Percentiles rank a stretch among this genome's conserved stretches.
phyloP scores from a whole-genome alignment of 2,329 filamentous ascomycete genomes.

The Neofusicoccum kwambonambiense region DNA sequence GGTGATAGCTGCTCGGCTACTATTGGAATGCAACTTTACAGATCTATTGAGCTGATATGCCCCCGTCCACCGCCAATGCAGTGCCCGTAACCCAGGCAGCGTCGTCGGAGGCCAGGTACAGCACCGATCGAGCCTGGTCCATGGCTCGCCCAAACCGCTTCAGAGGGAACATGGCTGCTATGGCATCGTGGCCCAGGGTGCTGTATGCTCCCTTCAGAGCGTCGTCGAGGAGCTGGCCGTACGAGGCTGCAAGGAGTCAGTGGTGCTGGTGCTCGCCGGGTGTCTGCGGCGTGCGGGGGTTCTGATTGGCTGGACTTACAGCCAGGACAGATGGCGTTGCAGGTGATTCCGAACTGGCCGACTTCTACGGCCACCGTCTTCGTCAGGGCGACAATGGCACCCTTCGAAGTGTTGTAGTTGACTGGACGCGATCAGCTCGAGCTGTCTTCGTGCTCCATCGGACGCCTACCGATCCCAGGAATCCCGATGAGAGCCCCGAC shows the following conservation, averaged over 20 bases:
- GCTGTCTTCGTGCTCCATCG: background rate
- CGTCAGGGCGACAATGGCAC: constrained; percentile 47
- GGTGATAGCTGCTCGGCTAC: too few species aligned
- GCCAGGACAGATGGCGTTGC: constrained; percentile 45
- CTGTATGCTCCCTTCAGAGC: background rate
- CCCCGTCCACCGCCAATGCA: constrained; percentile 42
- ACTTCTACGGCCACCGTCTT: constrained; percentile 46
- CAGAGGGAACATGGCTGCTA: background rate
- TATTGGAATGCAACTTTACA: too few species aligned
- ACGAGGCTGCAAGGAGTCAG: background rate
- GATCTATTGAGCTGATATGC: constrained; percentile 19
- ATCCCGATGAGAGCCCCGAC: constrained; percentile 34
- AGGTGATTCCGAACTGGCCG: constrained; percentile 40
- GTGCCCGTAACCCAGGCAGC: constrained; percentile 44
- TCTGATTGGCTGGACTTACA: constrained; percentile 30
- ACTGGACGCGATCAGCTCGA: constrained; percentile 22
- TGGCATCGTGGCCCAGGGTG: background rate
- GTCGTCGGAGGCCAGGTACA: constrained; percentile 46
- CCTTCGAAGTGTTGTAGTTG: constrained; percentile 49
- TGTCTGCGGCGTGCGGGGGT: background rate
- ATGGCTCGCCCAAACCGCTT: constrained; percentile 10
- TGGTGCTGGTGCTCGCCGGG: background rate
- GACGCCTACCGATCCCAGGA: constrained; percentile 26
- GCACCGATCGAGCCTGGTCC: constrained; percentile 33
- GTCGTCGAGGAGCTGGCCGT: background rate